phyloP scores from a whole-genome alignment of 2,329 filamentous ascomycete species.

The Bisporella sp. region DNA sequence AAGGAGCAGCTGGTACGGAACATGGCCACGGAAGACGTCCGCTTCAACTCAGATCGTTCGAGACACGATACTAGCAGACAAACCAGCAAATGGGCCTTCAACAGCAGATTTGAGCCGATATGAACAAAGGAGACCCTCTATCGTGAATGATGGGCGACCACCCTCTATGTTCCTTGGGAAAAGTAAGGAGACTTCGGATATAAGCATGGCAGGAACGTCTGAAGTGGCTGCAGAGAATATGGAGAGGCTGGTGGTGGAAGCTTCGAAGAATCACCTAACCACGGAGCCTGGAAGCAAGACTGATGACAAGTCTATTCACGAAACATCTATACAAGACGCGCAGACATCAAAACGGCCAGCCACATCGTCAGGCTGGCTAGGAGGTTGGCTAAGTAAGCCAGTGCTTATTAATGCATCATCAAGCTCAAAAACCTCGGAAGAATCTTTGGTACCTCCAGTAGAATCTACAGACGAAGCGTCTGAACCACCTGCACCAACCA shows the following conservation, averaged over 20 bases:
- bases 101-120: conserved; percentile 22
- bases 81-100: conserved; percentile 19
- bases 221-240: conserved; percentile 2
- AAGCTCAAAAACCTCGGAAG: conserved; percentile 1
- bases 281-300: background rate
- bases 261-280: background rate
- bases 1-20: conserved; percentile 46
- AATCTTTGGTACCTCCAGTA: conserved; percentile 10
- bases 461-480: background rate
- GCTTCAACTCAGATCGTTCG: conserved; percentile 53
- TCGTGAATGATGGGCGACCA: conserved; percentile 15
- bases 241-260: background rate
- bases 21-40: conserved; percentile 53
- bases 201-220: conserved; percentile 21
- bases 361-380: conserved; percentile 44
- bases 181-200: conserved; percentile 26
- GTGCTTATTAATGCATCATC: background rate
- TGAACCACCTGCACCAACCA: background rate
- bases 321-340: conserved; percentile 1
- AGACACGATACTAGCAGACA: conserved; percentile 52
- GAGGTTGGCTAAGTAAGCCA: conserved; percentile 40
- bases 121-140: conserved; percentile 17
- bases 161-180: conserved; percentile 27
- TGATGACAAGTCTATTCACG: background rate
- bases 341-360: conserved; percentile 11